phyloP scores from a whole-genome alignment of 1,139 yeast genomes.

The Taphrina communis region DNA sequence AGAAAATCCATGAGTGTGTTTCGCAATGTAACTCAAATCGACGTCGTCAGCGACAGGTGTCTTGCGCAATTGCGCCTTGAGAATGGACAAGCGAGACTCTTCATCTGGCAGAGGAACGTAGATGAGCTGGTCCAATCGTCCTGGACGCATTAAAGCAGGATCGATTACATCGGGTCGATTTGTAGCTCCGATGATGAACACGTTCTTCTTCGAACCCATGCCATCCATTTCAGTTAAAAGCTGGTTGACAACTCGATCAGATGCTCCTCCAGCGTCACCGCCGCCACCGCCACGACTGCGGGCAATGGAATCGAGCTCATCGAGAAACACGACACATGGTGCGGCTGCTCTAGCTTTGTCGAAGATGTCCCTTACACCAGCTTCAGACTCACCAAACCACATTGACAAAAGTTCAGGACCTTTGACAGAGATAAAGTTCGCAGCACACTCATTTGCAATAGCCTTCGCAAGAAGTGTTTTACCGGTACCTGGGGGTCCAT shows the following conservation, averaged over 20 bases:
- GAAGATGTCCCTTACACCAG: conserved; percentile 94
- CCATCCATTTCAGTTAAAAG: conserved; percentile 99
- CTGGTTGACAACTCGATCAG: conserved; percentile 97
- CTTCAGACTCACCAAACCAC: conserved; percentile 99
- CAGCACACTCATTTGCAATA: conserved; percentile 96
- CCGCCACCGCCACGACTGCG: conserved; percentile 92
- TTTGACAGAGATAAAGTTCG: conserved; percentile 93
- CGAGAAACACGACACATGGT: conserved; percentile 95
- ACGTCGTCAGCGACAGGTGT: conserved; percentile 98
- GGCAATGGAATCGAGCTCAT: conserved; percentile 97
- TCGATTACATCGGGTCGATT: conserved; percentile 95
- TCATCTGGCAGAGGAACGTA: conserved; percentile 99
- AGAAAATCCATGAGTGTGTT: conserved; percentile 92
- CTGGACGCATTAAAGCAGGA: conserved; percentile 98
- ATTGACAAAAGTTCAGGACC: conserved; percentile 97
- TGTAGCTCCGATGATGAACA: conserved; percentile 98
- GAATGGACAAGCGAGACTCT: conserved; percentile 86
- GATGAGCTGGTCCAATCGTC: conserved; percentile 97
- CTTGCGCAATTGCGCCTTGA: conserved; percentile 95
- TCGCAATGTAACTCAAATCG: conserved; percentile 85
- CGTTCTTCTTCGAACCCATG: conserved; percentile 99
- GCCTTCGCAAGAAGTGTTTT: conserved; percentile 96
- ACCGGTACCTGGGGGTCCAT: conserved; percentile 99
- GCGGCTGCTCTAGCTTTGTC: conserved; percentile 99
- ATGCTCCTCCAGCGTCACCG: conserved; percentile 98